Conservation (phyloP, 192 early-diverging fungal species). For the Coemansia sp. region DNA sequence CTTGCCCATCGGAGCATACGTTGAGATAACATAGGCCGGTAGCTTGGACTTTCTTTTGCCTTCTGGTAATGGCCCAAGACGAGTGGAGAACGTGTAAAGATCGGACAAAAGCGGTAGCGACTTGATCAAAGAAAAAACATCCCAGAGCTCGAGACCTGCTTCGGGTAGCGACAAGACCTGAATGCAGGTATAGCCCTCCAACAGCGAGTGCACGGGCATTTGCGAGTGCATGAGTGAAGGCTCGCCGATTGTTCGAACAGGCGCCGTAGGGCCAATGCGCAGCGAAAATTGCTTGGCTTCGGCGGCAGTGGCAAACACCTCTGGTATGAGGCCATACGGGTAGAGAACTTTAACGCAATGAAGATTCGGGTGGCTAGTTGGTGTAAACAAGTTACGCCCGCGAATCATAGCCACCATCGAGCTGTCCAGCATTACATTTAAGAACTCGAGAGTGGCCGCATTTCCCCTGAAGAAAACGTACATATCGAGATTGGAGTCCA, state of each 20-base stretch:
- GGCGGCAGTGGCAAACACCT: neutral
- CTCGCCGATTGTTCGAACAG: neutral
- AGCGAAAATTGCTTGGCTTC: neutral
- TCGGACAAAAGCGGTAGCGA: neutral
- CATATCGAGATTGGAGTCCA: neutral
- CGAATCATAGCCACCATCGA: neutral
- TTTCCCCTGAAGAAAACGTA: constrained; percentile 8
- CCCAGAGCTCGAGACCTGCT: neutral
- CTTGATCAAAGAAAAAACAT: neutral
- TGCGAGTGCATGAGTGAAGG: neutral
- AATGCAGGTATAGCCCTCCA: neutral
- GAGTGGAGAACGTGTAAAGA: neutral
- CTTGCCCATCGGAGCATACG: neutral
- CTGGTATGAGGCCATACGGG: neutral
- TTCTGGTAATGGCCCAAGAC: neutral
- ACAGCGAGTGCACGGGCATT: neutral
- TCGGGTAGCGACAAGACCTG: neutral
- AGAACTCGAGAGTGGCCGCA: neutral
- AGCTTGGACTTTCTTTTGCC: neutral
- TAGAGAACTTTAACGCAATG: neutral
- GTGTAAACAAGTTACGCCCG: neutral
- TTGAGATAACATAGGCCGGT: neutral
- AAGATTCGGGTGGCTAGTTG: neutral
- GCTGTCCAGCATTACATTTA: neutral
- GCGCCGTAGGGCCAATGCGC: neutral